Conservation (phyloP, 2,329 filamentous ascomycete species). For the Aureobasidium sp. region DNA sequence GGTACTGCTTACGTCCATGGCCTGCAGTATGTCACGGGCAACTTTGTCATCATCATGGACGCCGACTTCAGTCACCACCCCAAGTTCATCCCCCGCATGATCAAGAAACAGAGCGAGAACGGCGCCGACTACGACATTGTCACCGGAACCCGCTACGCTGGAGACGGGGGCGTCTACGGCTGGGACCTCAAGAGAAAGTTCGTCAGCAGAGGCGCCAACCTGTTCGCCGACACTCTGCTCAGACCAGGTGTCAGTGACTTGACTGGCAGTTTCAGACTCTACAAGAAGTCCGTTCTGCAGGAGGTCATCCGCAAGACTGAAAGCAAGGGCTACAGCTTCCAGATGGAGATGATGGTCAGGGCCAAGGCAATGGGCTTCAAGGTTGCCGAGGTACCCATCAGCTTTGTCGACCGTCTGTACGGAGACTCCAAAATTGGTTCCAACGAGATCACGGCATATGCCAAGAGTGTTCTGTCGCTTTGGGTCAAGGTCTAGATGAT, state of each 20-base stretch:
- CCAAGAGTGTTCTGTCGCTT: constrained; percentile 52
- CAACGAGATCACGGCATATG: constrained; percentile 93
- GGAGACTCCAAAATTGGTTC: constrained; percentile 92
- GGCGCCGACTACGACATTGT: constrained; percentile 90
- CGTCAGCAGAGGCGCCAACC: constrained; percentile 77
- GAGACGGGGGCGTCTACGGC: constrained; percentile 75
- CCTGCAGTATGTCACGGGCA: constrained; percentile 79
- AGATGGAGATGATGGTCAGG: constrained; percentile 99
- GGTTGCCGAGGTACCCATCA: constrained; percentile 92
- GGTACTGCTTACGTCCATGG: constrained; percentile 95
- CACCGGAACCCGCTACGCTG: constrained; percentile 89
- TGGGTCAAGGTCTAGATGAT: constrained; percentile 39
- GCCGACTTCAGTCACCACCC: constrained; percentile 98
- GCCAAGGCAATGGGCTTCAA: constrained; percentile 93
- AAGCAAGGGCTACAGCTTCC: constrained; percentile 96
- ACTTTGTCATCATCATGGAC: constrained; percentile 99
- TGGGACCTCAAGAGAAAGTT: constrained; percentile 83
- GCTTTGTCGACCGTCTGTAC: constrained; percentile 90
- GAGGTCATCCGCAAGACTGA: constrained; percentile 85
- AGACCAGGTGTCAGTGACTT: constrained; percentile 90
- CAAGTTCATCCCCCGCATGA: constrained; percentile 96
- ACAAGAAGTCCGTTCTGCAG: constrained; percentile 82
- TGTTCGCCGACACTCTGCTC: constrained; percentile 91
- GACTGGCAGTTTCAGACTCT: constrained; percentile 88
- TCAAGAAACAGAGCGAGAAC: constrained; percentile 64